Base-by-base conservation (phyloP, 768 basidiomycete species). In the Rubroboletus pulcherrimus region DNA sequence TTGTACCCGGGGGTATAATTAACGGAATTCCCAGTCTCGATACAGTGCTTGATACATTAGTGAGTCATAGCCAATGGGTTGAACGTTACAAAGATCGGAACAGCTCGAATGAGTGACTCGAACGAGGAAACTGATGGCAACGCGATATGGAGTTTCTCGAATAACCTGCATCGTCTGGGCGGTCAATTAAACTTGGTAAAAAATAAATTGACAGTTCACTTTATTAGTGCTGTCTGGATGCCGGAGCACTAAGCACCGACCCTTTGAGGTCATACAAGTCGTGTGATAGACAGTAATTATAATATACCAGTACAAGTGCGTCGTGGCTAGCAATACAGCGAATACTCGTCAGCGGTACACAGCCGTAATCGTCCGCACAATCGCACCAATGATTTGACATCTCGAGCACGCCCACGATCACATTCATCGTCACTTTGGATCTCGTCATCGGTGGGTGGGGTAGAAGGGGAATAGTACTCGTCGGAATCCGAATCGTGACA, bases 381-480 rank as follows among this genome's bases (percentile, higher is more conserved):
- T 53, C 62, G 75, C 63, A 64, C 72, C 31, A 81, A 58, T 7
- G 75, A 75, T 35, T 75, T 77, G 40, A 73, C 68, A 54, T 67
- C 73, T 48, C 72, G 71, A 21, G 74, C 69, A 57, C 80, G 72
- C 19, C 77, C 76, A 51, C 78, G 75, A 50, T 64, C 58, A 45
- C 65, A 68, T 7, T 73, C 67, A 42, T 76, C 78, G 59, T 76
- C 75, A 45, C 67, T 67, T 51, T 77, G 74, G 49, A 59, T 47
- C 58, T 63, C 72, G 49, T 76, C 75, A 49, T 74, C 76, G 35
- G 69, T 70, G 58, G 77, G 75, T 9, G 76, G 74, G 40, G 71
- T 71, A 7, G 73, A 73, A 46, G 64, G 57, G 43, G 62, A 63
- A 41, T 55, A 60, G 40, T 56, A 51, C 8, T 64, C 66, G 40